Percentiles rank a stretch among this genome's conserved stretches.
These are phyloP conservation scores for Cyphellophora europaea DNA, from an alignment of 2,329 filamentous ascomycete genomes.

Conservation along the genomic window DNA sequence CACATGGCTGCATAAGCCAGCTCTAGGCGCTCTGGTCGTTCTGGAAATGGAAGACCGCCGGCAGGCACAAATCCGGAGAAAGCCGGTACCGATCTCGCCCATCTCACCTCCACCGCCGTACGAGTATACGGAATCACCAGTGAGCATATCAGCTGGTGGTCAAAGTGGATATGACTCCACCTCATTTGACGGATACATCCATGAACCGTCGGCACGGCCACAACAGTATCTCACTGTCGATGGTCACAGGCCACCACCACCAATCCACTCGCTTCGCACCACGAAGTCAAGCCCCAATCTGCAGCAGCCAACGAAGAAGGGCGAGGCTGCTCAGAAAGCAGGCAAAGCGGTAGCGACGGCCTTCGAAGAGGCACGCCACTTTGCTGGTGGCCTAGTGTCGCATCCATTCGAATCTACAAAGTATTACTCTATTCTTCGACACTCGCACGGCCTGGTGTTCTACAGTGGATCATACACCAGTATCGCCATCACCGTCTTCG, in stretches of 20 bases:
- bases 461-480: constrained; percentile 58
- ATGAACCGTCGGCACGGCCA: neutral
- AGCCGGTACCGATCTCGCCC: neutral
- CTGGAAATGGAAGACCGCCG: too few species aligned
- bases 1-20: too few species aligned
- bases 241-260: neutral
- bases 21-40: too few species aligned
- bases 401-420: constrained; percentile 57
- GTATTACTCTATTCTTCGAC: constrained; percentile 58
- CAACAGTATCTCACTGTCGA: neutral
- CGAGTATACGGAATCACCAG: neutral
- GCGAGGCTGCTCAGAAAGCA: neutral
- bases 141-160: neutral
- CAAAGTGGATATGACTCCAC: neutral
- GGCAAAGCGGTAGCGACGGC: constrained; percentile 10
- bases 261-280: neutral
- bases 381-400: constrained; percentile 55
- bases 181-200: neutral
- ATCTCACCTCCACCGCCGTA: neutral
- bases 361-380: constrained; percentile 49
- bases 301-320: neutral
- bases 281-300: neutral
- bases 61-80: too few species aligned
- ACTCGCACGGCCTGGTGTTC: constrained; percentile 55
- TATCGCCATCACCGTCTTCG: constrained; percentile 56